Evolutionary conservation across 2,329 filamentous ascomycete genomes (phyloP).

Genomic region (Fusarium staphyleae): DNA sequence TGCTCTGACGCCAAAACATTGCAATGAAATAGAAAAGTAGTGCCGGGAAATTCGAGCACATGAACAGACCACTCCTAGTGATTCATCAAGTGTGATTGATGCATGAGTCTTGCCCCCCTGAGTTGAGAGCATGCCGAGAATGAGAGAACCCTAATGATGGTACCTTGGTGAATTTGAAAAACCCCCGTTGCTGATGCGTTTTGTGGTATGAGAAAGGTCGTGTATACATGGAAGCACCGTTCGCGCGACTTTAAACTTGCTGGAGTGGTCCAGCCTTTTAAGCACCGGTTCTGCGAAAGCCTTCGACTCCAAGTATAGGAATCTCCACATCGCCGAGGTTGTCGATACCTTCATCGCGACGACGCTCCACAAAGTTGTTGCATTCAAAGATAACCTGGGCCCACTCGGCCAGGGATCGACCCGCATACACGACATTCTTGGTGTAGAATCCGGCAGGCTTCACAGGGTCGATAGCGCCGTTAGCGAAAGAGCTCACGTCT

Average conservation of each 20-base stretch:
- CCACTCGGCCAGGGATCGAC: constrained; percentile 82
- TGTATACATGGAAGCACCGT: constrained; percentile 11
- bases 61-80: constrained; percentile 22
- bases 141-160: constrained; percentile 22
- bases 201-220: background rate
- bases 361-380: constrained; percentile 80
- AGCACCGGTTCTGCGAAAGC: constrained; percentile 49
- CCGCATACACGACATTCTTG: constrained; percentile 66
- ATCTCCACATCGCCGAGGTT: constrained; percentile 71
- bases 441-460: constrained; percentile 56
- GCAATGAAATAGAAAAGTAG: constrained; percentile 17
- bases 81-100: constrained; percentile 20
- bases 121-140: constrained; percentile 23
- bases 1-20: constrained; percentile 35
- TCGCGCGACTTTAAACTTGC: background rate
- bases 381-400: constrained; percentile 76
- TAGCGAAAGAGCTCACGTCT: constrained; percentile 34
- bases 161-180: constrained; percentile 21
- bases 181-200: constrained; percentile 12
- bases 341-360: constrained; percentile 75
- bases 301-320: constrained; percentile 51
- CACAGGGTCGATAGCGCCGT: constrained; percentile 51
- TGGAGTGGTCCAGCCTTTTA: constrained; percentile 29
- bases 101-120: constrained; percentile 2
- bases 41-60: constrained; percentile 29